These are phyloP conservation scores for Boehmeria nivea DNA, from an alignment of 306 rosid species.

Conservation along the genomic window DNA sequence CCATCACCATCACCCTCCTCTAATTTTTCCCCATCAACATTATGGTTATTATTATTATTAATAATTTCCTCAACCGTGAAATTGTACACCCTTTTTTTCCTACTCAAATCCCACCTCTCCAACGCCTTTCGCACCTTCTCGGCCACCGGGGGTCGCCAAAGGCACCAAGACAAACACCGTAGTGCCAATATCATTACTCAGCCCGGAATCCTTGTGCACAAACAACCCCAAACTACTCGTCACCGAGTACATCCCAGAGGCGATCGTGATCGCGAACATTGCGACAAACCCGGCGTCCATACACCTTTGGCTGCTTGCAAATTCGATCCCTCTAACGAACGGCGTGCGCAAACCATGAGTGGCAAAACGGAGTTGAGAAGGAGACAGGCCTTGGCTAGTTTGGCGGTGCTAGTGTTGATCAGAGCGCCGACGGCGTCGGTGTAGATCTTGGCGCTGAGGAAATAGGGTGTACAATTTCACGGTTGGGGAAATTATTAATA, in stretches of 20 bases:
- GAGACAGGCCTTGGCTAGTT: conserved; percentile 46
- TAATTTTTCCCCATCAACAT: conserved; percentile 5
- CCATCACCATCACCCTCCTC: not conserved
- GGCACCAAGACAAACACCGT: conserved; percentile 49
- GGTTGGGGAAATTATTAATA: conserved; percentile 46
- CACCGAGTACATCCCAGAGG: conserved; percentile 62
- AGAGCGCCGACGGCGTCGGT: conserved; percentile 42
- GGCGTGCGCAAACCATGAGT: conserved; percentile 34
- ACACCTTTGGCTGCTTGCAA: not conserved
- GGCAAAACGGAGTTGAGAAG: conserved; percentile 64
- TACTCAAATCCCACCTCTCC: conserved; percentile 18
- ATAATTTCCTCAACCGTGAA: conserved; percentile 46
- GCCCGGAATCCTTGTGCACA: conserved; percentile 23
- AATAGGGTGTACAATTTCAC: conserved; percentile 46
- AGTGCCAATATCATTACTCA: conserved; percentile 37
- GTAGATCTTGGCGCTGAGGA: conserved; percentile 70
- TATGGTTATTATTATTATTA: too few relatives aligned
- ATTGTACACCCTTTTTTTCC: conserved; percentile 43
- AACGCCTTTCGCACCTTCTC: conserved; percentile 30
- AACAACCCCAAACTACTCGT: conserved; percentile 47
- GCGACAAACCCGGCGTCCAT: conserved; percentile 38
- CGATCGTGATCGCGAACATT: conserved; percentile 57
- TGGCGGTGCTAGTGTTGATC: conserved; percentile 20
- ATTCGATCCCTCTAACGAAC: conserved; percentile 29
- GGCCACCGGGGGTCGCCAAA: conserved; percentile 32